Base-by-base conservation (phyloP, 331 rosid species). In the Quercus phellos region DNA sequence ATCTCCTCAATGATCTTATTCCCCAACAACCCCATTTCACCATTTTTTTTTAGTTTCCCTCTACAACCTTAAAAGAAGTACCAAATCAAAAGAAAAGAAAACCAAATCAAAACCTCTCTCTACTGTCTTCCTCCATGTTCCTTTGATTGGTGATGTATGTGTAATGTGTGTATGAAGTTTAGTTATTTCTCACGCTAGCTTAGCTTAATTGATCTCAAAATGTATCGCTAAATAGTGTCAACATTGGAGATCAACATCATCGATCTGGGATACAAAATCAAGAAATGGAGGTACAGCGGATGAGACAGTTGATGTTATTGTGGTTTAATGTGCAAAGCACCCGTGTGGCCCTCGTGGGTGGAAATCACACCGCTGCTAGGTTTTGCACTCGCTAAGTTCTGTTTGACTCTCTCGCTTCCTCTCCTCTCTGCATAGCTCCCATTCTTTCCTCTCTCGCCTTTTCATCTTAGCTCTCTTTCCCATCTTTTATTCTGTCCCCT, bases 331-430 rank as follows among this genome's bases (percentile, higher is more conserved):
- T 81, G 55, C 91, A 83, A 84, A 75, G 55, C 58, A 80, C 71
- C 1, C 85, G 87, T 4, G 83, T 88, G 1, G 85, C 89, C 68
- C 92, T 93, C 66, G 97, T 91, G 89, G 98, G 96, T 85, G 98
- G 96, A 74, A 93, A 93, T 66, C 98, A 93, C 83, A 93, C 97
- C 27, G 90, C 92, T 9, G 86, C 97, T 6, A 83, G 98, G 76
- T 93, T 93, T 61, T 91, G 98, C 85, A 88, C 89, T 82, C 97
- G 98, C 90, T 93, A 93, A 59, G 1, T 26, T 16, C n/a, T 72
- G 64, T 12, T 30, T 2, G 21, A 54, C 21, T 24, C 71, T 29
- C 72, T 60, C 14, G 14, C 32, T 24, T 18, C 51, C n/a, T 70
- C 51, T 2, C 54, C 58, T 74, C 69, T 32, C 30, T 16, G n/a